Conservation (phyloP, 108 stramenopile genomes). For the Discostella pseudostelligera region DNA sequence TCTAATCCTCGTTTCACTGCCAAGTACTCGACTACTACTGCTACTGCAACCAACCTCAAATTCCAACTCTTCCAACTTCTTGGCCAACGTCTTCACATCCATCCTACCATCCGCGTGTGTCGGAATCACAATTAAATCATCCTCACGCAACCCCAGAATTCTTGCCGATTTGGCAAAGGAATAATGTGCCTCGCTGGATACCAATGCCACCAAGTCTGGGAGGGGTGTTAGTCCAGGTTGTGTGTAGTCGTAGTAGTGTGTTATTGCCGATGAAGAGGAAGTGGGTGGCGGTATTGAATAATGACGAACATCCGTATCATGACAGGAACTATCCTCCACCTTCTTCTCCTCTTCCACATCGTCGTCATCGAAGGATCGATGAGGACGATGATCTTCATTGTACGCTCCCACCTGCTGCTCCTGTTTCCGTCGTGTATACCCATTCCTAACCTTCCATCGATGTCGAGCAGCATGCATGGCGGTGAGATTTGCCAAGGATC, state of each 20-base stretch:
- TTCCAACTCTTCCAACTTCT: conserved; percentile 31
- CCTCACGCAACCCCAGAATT: conserved; percentile 44
- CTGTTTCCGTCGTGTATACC: conserved; percentile 10
- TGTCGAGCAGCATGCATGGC: conserved; percentile 54
- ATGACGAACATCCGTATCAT: not conserved
- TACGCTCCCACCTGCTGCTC: not conserved
- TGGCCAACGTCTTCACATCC: conserved; percentile 32
- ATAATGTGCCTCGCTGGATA: conserved; percentile 60
- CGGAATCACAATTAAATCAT: conserved; percentile 44
- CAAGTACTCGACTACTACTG: not conserved
- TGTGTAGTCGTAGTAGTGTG: not conserved
- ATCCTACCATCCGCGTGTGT: conserved; percentile 41
- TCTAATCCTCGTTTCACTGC: not conserved
- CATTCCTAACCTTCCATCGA: conserved; percentile 30
- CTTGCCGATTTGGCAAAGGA: conserved; percentile 50
- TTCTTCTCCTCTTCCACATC: conserved; percentile 30
- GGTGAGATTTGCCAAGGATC: conserved; percentile 49
- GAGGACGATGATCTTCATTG: no score
- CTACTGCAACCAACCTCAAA: conserved; percentile 7
- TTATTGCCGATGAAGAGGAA: no score
- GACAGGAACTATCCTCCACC: conserved; percentile 4
- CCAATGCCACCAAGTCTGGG: conserved; percentile 50
- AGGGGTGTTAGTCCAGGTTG: not conserved
- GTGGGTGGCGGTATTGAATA: not conserved
- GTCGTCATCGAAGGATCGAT: not conserved